A percentile compares a stretch with the other conserved stretches of the same genome.
These are phyloP conservation scores for Cyclocybe cylindracea DNA, from an alignment of 768 basidiomycete genomes.

Conservation along the genomic window DNA sequence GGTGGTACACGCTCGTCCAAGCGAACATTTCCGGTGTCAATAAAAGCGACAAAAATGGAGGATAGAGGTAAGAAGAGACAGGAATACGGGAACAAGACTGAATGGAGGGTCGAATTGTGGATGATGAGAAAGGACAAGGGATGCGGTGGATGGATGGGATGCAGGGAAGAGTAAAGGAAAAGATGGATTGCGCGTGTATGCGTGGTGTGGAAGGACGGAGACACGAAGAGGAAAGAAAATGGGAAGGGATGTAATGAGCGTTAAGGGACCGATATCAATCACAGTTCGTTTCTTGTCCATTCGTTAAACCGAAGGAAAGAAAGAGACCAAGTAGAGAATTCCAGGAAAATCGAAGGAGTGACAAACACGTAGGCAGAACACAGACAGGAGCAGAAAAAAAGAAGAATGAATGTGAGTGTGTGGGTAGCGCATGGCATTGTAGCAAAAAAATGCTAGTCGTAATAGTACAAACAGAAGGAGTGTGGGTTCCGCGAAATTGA, in stretches of 20 bases:
- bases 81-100: not conserved
- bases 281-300: not conserved
- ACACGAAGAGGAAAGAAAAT: not conserved
- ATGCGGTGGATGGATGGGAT: not conserved
- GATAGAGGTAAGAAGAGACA: too few relatives aligned
- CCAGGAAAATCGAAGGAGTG: not conserved
- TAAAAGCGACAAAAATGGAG: too few relatives aligned
- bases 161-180: constrained; percentile 4
- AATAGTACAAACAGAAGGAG: not conserved
- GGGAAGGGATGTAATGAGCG: not conserved
- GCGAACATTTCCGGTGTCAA: constrained; percentile 30
- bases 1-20: constrained; percentile 39
- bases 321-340: not conserved
- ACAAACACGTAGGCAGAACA: not conserved
- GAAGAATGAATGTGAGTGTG: not conserved
- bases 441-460: not conserved
- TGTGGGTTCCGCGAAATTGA: too few relatives aligned
- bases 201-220: not conserved
- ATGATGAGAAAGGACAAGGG: too few relatives aligned
- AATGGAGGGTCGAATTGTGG: not conserved
- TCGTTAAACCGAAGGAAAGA: not conserved
- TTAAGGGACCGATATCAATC: not conserved
- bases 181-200: not conserved
- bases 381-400: not conserved
- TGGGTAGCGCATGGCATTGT: not conserved